phyloP scores from a whole-genome alignment of 2,329 filamentous ascomycete genomes.

The Furcasterigmium furcatum region DNA sequence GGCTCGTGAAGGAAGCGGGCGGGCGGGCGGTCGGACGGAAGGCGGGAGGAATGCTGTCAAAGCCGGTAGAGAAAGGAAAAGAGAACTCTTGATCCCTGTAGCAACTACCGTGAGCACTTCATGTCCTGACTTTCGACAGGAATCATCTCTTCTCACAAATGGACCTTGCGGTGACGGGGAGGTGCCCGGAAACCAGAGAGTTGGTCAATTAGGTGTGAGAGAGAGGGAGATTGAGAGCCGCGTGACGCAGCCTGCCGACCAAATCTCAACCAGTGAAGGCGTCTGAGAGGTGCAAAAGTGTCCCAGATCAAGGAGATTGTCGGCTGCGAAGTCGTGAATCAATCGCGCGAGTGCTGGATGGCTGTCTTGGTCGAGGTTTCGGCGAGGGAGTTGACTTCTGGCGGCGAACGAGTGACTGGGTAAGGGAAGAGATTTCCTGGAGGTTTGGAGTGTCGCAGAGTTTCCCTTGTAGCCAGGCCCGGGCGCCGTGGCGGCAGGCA shows the following conservation, averaged over 20 bases:
- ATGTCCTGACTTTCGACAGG: constrained; percentile 9
- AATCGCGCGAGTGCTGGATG: constrained; percentile 13
- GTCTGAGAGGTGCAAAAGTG: constrained; percentile 41
- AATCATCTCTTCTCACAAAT: constrained; percentile 13
- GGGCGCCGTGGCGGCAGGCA: too few relatives aligned
- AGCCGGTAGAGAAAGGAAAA: constrained; percentile 7
- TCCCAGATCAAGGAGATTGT: constrained; percentile 32
- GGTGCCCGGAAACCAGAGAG: constrained; percentile 1
- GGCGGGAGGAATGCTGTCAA: constrained; percentile 2
- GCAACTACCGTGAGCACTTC: not conserved
- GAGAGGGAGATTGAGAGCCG: constrained; percentile 20
- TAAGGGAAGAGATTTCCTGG: constrained; percentile 1
- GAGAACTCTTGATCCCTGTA: constrained; percentile 1
- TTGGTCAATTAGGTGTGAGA: constrained; percentile 10
- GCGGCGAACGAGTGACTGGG: constrained; percentile 25
- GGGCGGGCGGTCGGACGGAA: too few relatives aligned
- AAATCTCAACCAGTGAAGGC: constrained; percentile 59
- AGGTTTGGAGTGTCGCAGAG: not conserved
- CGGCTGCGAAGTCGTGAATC: constrained; percentile 26
- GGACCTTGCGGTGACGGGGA: not conserved
- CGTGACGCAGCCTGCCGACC: constrained; percentile 19
- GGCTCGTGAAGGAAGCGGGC: too few relatives aligned
- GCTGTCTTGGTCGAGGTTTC: constrained; percentile 16
- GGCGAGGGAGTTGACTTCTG: constrained; percentile 29
- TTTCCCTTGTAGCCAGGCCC: not conserved